Evolutionary conservation across 208 protist genomes (phyloP), one percentile per base, ranked within the genome.

Genomic region (Trypanosoma caninum): DNA sequence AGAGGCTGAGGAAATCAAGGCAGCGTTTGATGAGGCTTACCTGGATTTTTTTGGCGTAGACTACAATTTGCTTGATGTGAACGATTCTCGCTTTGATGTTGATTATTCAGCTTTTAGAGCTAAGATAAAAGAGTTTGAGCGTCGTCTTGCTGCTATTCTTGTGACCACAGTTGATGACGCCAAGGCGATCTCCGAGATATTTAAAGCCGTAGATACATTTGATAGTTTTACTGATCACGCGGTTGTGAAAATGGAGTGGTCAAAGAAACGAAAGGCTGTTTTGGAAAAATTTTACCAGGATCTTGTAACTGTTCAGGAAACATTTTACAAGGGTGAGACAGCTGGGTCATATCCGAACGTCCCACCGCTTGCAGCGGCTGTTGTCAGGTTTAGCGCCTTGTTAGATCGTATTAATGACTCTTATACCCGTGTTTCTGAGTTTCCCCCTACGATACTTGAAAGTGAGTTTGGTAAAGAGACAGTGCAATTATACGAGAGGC

Each of bases 161-260:
- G 82, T 93, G 30, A 86, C 85, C 30, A 88, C 82, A 33, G 97
- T 98, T 65, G 95, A 98, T 53, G 96, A 98, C 54, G 88, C 88
- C 42, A 83, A 74, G 48, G 97, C 96, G 11, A 89, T 98, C 52
- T 84, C 88, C 2, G 84, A 91, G 57, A 79, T 96, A 13, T 98
- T 99, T 72, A 97, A 98, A 64, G 85, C 97, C 1, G 90, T 99
- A 4, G 97, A 98, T 67, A 94, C 91, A 10, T 99, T 98, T 72
- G 96, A 98, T 42, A 91, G 84, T 33, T 91, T 99, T 62, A 90
- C 97, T 11, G 91, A 98, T 33, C 89, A 96, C 47, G 83, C 88
- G 23, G 85, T 88, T 22, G 91, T 98, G 67, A 84, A 98, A 61
- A 78, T 93, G 63, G 96, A 98, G 74, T 95, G 97, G 80, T 66